A percentile compares a stretch with the other conserved stretches of the same genome.
Evolutionary conservation across 345 rosid species (phyloP).

Genomic region (Gossypium arboreum): DNA sequence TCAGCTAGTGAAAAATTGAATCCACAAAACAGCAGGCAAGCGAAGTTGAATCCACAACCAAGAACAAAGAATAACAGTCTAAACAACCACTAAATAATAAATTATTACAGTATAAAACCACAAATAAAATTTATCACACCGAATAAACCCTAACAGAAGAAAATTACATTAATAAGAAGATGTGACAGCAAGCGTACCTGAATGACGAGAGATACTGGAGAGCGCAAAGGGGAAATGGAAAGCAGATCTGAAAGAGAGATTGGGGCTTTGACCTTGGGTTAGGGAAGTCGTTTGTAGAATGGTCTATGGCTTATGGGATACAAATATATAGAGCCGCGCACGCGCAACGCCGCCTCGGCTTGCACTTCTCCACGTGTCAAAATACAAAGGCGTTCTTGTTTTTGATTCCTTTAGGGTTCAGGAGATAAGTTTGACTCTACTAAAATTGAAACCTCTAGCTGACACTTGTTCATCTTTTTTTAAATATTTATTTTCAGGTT

Average conservation of each 20-base stretch:
- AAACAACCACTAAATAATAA: background rate
- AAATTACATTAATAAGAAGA: background rate
- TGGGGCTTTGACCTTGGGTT: conserved; percentile 15
- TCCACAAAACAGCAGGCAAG: background rate
- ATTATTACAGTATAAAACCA: background rate
- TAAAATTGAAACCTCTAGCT: no score
- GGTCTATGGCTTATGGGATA: background rate
- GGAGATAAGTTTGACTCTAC: no score
- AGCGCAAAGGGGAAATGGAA: background rate
- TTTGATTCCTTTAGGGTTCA: no score
- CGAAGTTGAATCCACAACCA: background rate
- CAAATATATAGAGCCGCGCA: background rate
- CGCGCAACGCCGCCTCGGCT: background rate
- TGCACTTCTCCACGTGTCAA: background rate
- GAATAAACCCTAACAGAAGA: background rate
- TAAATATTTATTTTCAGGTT: no score
- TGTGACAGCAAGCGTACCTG: conserved; percentile 6
- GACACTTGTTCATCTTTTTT: no score
- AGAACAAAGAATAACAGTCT: background rate
- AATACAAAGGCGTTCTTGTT: background rate
- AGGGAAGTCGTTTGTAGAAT: background rate
- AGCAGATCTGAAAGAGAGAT: background rate
- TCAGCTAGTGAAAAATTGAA: background rate
- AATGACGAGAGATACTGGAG: background rate
- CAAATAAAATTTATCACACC: background rate